phyloP scores from a whole-genome alignment of 108 stramenopile genomes.

The Nitzschia palea region DNA sequence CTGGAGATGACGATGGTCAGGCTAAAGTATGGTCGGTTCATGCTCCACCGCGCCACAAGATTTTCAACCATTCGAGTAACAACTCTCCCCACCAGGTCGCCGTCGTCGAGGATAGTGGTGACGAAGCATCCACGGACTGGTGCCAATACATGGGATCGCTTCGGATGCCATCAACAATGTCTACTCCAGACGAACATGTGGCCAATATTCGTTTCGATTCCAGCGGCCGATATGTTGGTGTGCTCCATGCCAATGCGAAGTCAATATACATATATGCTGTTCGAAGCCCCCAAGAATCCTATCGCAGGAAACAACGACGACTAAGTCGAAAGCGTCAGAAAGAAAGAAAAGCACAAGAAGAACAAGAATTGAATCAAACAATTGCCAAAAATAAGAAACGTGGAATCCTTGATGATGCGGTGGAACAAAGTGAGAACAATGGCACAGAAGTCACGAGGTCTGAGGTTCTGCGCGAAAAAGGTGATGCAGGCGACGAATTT shows the following conservation, averaged over 20 bases:
- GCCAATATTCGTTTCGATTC: conserved; percentile 73
- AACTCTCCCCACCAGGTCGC: neutral
- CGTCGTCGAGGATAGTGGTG: conserved; percentile 8
- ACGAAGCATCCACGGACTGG: conserved; percentile 45
- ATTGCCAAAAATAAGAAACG: conserved; percentile 54
- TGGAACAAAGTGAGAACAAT: conserved; percentile 42
- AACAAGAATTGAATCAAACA: neutral
- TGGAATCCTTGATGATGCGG: conserved; percentile 78
- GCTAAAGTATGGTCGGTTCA: conserved; percentile 74
- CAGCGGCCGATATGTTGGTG: conserved; percentile 70
- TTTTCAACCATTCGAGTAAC: neutral
- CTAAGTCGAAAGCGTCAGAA: conserved; percentile 68
- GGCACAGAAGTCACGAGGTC: conserved; percentile 19
- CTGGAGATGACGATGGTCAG: conserved; percentile 89
- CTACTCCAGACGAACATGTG: conserved; percentile 64
- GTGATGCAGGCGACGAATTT: conserved; percentile 91
- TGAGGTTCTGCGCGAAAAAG: conserved; percentile 41
- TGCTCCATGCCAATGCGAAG: conserved; percentile 71
- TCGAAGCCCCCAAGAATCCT: conserved; percentile 65
- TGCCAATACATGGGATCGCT: conserved; percentile 76
- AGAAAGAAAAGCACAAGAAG: conserved; percentile 42
- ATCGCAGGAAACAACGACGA: conserved; percentile 83
- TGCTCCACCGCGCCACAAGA: conserved; percentile 12
- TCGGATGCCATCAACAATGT: conserved; percentile 58
- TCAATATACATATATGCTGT: conserved; percentile 79